These are phyloP conservation scores for Grigorovia jiainica DNA, from an alignment of 805 yeast genomes.

Conservation along the genomic window DNA sequence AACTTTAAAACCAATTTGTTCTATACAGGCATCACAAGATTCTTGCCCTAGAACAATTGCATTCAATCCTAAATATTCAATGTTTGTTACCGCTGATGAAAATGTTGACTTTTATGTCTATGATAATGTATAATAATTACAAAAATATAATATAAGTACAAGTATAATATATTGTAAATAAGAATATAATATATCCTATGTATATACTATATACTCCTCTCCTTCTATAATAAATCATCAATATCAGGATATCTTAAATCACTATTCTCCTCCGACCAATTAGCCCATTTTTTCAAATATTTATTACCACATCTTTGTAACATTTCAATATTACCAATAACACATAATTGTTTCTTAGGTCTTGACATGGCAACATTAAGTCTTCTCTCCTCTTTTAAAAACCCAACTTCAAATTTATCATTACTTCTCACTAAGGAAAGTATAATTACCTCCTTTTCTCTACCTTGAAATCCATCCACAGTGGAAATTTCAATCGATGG, in stretches of 20 bases:
- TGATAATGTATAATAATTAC: conserved; percentile 18
- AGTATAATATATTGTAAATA: too few species aligned
- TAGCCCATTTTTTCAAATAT: conserved; percentile 57
- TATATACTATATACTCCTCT: too few species aligned
- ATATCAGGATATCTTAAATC: conserved; percentile 63
- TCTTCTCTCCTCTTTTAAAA: conserved; percentile 67
- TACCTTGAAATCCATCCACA: conserved; percentile 94
- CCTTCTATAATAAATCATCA: conserved; percentile 27
- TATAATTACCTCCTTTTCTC: conserved; percentile 84
- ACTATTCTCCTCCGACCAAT: conserved; percentile 56
- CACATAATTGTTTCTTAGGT: conserved; percentile 73
- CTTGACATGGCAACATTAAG: conserved; percentile 91
- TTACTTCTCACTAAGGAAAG: conserved; percentile 79
- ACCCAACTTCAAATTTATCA: conserved; percentile 63
- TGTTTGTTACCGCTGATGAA: conserved; percentile 32
- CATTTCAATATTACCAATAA: conserved; percentile 80
- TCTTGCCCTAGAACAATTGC: conserved; percentile 32
- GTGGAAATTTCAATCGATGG: conserved; percentile 67
- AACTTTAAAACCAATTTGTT: conserved; percentile 20
- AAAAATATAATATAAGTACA: too few species aligned
- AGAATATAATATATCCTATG: too few species aligned
- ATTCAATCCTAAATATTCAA: conserved; percentile 34
- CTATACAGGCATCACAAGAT: conserved; percentile 25
- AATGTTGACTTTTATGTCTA: conserved; percentile 29
- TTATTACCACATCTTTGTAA: conserved; percentile 33